These are phyloP conservation scores for Chaetomiaceae sp. DNA, from an alignment of 2,329 filamentous ascomycete species.

Conservation along the genomic window DNA sequence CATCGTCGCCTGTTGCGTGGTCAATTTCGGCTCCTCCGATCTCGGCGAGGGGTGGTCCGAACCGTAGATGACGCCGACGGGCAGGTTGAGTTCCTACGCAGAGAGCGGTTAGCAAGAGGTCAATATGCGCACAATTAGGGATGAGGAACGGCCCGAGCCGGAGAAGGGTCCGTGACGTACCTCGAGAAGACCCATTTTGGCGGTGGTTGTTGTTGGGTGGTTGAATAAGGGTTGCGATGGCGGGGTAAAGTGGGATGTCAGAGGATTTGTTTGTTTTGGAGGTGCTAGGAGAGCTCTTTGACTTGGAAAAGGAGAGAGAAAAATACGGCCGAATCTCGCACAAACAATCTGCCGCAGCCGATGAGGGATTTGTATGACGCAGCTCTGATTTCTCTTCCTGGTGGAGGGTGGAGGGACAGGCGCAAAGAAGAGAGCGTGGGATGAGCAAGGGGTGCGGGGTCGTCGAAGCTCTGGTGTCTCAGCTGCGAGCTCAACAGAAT, in stretches of 20 bases:
- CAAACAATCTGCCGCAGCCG: constrained; percentile 15
- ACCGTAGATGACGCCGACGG: constrained; percentile 24
- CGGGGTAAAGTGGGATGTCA: constrained; percentile 5
- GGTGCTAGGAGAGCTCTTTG: not conserved
- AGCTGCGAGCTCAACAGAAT: constrained; percentile 6
- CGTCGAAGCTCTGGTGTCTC: no score
- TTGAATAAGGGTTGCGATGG: not conserved
- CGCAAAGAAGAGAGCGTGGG: not conserved
- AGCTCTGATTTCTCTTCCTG: constrained; percentile 3
- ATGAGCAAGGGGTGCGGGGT: constrained; percentile 12
- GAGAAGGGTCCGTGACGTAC: constrained; percentile 3
- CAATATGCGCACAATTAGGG: not conserved
- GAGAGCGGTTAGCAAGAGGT: not conserved
- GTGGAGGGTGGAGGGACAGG: not conserved
- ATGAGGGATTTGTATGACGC: constrained; percentile 22
- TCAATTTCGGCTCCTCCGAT: constrained; percentile 13
- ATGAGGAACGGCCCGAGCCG: not conserved
- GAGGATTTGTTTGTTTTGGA: not conserved
- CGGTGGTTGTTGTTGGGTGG: not conserved
- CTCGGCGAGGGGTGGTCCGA: constrained; percentile 5
- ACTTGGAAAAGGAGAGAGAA: not conserved
- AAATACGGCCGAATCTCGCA: constrained; percentile 4
- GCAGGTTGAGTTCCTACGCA: constrained; percentile 23
- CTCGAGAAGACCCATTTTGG: constrained; percentile 23
- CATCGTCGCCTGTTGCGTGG: constrained; percentile 20